Conservation (phyloP, 148 eudicot species). For the Drosera capensis region DNA sequence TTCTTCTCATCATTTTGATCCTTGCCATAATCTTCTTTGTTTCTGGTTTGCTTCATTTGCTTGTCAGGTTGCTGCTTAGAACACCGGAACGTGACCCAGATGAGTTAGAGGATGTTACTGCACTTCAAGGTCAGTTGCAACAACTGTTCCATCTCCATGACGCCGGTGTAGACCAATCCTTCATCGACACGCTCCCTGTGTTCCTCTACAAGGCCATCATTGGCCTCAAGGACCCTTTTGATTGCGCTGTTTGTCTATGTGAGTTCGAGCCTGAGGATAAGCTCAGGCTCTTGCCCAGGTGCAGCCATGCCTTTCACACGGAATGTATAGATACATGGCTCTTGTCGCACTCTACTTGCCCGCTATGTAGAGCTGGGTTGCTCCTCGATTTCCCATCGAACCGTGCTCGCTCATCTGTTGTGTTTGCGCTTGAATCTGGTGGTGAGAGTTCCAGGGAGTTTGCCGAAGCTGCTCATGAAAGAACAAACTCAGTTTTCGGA, state of each 20-base stretch:
- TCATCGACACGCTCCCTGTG: slow-evolving; percentile 66
- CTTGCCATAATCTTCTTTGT: slow-evolving; percentile 67
- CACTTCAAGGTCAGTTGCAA: slow-evolving; percentile 70
- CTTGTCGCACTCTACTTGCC: slow-evolving; percentile 85
- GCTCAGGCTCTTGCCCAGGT: slow-evolving; percentile 67
- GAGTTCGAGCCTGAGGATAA: slow-evolving; percentile 64
- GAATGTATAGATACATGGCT: slow-evolving; percentile 93
- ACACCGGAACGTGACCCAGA: slow-evolving; percentile 40
- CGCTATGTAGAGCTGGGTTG: slow-evolving; percentile 60
- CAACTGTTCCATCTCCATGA: slow-evolving; percentile 81
- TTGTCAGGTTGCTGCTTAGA: slow-evolving; percentile 44
- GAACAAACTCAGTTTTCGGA: slow-evolving; percentile 12
- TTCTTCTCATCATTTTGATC: slow-evolving; percentile 55
- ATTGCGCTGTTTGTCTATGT: slow-evolving; percentile 88
- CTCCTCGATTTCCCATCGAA: slow-evolving; percentile 21
- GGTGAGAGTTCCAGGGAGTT: slow-evolving; percentile 47
- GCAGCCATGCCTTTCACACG: slow-evolving; percentile 95
- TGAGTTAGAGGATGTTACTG: slow-evolving; percentile 39
- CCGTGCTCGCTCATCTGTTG: slow-evolving; percentile 20
- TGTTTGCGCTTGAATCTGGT: slow-evolving; percentile 68
- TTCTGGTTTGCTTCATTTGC: slow-evolving; percentile 62
- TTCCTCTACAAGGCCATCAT: slow-evolving; percentile 58
- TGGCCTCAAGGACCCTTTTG: slow-evolving; percentile 66
- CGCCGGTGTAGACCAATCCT: slow-evolving; percentile 76
- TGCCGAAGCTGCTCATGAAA: slow-evolving; percentile 9